A percentile compares a stretch with the other conserved stretches of the same genome.
Evolutionary conservation across 139 green algal genomes (phyloP).

Genomic region (Chlorokybus atmophyticus): DNA sequence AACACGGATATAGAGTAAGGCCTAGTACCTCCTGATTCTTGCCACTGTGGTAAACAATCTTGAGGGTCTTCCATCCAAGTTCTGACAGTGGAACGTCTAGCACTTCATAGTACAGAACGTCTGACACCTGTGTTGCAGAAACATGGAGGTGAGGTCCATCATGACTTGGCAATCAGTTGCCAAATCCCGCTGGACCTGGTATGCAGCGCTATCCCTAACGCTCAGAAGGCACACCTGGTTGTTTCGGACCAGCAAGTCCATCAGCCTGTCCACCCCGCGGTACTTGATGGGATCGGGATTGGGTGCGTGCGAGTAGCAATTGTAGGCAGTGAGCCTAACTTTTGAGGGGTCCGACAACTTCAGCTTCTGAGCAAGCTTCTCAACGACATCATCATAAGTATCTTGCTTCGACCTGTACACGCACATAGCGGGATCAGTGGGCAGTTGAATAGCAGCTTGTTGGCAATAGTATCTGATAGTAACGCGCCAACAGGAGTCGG

Average conservation of each 20-base stretch:
- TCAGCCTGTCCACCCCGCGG: slow-evolving; percentile 31
- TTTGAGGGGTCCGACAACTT: slow-evolving; percentile 29
- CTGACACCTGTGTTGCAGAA: slow-evolving; percentile 27
- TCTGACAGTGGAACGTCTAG: slow-evolving; percentile 84
- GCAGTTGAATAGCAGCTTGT: too few species aligned
- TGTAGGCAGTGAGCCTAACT: slow-evolving; percentile 69
- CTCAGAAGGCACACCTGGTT: slow-evolving; percentile 23
- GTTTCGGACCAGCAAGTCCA: slow-evolving; percentile 48
- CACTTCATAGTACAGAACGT: slow-evolving; percentile 85
- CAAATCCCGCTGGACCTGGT: too few species aligned
- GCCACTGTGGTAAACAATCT: slow-evolving; percentile 54
- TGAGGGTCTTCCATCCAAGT: slow-evolving; percentile 54
- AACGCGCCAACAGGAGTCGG: too few species aligned
- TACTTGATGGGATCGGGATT: slow-evolving; percentile 45
- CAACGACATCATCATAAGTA: slow-evolving; percentile 65
- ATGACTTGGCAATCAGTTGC: too few species aligned
- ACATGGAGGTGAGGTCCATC: too few species aligned
- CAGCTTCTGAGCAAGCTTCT: slow-evolving; percentile 41
- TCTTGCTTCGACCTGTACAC: slow-evolving; percentile 39
- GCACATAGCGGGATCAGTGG: too few species aligned
- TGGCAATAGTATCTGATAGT: too few species aligned
- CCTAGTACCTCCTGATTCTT: slow-evolving; percentile 50
- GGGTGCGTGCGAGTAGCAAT: slow-evolving; percentile 49
- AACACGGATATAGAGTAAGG: not conserved
- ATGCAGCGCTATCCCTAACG: too few species aligned